These are phyloP conservation scores for Microcyclospora tardicrescens DNA, from an alignment of 2,329 filamentous ascomycete genomes.

Conservation along the genomic window DNA sequence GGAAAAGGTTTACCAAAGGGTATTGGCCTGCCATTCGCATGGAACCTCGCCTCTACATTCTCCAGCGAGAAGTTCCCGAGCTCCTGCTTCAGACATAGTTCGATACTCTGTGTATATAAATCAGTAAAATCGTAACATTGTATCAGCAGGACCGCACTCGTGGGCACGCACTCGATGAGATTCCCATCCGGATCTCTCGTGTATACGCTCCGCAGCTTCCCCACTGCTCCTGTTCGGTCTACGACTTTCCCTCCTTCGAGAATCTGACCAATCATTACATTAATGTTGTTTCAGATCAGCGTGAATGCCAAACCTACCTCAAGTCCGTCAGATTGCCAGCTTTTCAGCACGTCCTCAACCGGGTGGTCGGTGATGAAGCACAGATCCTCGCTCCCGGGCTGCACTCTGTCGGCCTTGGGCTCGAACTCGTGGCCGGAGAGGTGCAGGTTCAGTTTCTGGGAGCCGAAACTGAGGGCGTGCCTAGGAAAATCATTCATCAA, in stretches of 20 bases:
- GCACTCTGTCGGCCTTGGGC: slow-evolving; percentile 42
- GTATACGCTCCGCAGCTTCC: slow-evolving; percentile 45
- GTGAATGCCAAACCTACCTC: slow-evolving; percentile 23
- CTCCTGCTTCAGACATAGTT: slow-evolving; percentile 8
- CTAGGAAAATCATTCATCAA: slow-evolving; percentile 21
- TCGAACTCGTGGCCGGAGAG: slow-evolving; percentile 46
- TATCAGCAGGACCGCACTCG: too few relatives aligned
- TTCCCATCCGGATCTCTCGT: slow-evolving; percentile 50
- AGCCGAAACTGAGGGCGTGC: slow-evolving; percentile 44
- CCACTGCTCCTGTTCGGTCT: slow-evolving; percentile 42
- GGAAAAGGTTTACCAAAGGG: slow-evolving; percentile 29
- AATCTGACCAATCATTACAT: slow-evolving; percentile 11
- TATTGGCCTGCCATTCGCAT: slow-evolving; percentile 44
- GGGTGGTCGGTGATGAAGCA: slow-evolving; percentile 45
- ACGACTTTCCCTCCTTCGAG: slow-evolving; percentile 40
- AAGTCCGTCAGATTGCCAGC: slow-evolving; percentile 32
- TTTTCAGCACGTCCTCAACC: slow-evolving; percentile 34
- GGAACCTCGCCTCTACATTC: slow-evolving; percentile 40
- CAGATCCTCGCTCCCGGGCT: slow-evolving; percentile 46
- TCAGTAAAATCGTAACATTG: too few relatives aligned
- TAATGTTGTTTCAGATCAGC: slow-evolving; percentile 3
- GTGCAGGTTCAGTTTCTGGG: slow-evolving; percentile 51
- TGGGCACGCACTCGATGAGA: slow-evolving; percentile 40
- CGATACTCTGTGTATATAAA: too few relatives aligned
- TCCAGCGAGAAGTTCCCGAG: slow-evolving; percentile 20